Conservation (phyloP, 2,329 filamentous ascomycete species). For the Fusarium pininemorale region DNA sequence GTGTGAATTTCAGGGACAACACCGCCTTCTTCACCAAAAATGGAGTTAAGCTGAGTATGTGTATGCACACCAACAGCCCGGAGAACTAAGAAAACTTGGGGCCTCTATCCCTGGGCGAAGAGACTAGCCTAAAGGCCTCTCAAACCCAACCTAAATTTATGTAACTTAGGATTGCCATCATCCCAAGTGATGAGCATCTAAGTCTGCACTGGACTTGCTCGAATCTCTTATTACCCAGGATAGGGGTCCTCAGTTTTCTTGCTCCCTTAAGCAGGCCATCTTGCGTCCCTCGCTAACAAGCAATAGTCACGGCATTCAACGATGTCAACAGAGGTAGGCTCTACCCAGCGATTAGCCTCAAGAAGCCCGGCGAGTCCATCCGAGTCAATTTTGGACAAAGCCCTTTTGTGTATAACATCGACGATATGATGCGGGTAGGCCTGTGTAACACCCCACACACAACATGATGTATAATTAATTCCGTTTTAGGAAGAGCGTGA, state of each 20-base stretch:
- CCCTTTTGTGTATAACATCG: constrained; percentile 91
- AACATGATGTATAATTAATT: constrained; percentile 18
- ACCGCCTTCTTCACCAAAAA: constrained; percentile 77
- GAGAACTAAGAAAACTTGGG: background rate
- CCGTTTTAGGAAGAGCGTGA: constrained; percentile 64
- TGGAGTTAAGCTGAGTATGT: constrained; percentile 63
- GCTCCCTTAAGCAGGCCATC: background rate
- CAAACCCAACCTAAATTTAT: background rate
- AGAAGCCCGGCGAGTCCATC: constrained; percentile 69
- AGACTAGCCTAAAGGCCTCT: background rate
- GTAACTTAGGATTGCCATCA: background rate
- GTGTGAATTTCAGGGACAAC: constrained; percentile 71
- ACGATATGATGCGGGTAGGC: constrained; percentile 80
- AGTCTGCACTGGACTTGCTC: background rate
- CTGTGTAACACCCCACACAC: background rate
- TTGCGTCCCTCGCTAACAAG: constrained; percentile 38
- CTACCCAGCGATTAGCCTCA: constrained; percentile 74
- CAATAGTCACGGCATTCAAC: constrained; percentile 70
- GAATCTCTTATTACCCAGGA: background rate
- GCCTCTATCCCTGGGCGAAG: background rate
- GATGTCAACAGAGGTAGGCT: constrained; percentile 70
- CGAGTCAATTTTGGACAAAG: constrained; percentile 74
- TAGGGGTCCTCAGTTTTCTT: background rate
- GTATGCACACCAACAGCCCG: constrained; percentile 11
- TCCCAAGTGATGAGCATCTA: background rate